These are phyloP conservation scores for Geranomyces variabilis DNA, from an alignment of 192 early-diverging fungal species.

Conservation along the genomic window DNA sequence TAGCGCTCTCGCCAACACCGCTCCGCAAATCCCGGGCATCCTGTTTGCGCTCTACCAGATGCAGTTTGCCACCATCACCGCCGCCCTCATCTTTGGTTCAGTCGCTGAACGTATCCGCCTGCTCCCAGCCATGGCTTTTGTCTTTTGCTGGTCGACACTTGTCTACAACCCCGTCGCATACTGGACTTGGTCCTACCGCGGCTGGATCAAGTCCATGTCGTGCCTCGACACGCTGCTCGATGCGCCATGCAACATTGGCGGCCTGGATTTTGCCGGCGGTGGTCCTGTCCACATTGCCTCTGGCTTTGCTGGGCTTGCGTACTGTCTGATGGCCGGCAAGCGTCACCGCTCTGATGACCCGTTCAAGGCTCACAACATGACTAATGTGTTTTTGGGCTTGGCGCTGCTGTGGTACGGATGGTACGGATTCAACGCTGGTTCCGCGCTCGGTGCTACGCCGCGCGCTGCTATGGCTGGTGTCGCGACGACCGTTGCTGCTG, in stretches of 20 bases:
- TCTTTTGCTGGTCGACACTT: conserved; percentile 88
- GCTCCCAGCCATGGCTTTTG: conserved; percentile 84
- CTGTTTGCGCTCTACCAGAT: conserved; percentile 86
- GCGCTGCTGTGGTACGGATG: conserved; percentile 94
- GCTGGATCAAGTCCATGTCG: conserved; percentile 74
- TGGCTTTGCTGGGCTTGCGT: conserved; percentile 88
- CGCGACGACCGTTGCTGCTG: conserved; percentile 85
- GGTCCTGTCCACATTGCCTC: conserved; percentile 94
- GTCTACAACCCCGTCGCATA: conserved; percentile 94
- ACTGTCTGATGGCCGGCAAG: conserved; percentile 82
- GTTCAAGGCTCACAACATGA: conserved; percentile 87
- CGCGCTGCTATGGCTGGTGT: conserved; percentile 85
- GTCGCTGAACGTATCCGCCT: conserved; percentile 88
- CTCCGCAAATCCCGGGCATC: conserved; percentile 70
- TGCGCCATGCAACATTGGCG: conserved; percentile 62
- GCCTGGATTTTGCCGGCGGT: conserved; percentile 94
- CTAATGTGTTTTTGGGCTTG: conserved; percentile 89
- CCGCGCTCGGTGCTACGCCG: conserved; percentile 74
- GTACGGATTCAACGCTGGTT: conserved; percentile 96
- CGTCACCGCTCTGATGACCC: conserved; percentile 74
- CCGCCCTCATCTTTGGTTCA: conserved; percentile 88
- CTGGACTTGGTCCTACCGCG: conserved; percentile 89
- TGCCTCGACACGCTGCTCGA: conserved; percentile 38
- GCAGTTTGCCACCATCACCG: conserved; percentile 91
- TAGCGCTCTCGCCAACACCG: conserved; percentile 52